Evolutionary conservation across 1,139 yeast species (phyloP).

Genomic region (Yamadazyma spencermartinsiae): DNA sequence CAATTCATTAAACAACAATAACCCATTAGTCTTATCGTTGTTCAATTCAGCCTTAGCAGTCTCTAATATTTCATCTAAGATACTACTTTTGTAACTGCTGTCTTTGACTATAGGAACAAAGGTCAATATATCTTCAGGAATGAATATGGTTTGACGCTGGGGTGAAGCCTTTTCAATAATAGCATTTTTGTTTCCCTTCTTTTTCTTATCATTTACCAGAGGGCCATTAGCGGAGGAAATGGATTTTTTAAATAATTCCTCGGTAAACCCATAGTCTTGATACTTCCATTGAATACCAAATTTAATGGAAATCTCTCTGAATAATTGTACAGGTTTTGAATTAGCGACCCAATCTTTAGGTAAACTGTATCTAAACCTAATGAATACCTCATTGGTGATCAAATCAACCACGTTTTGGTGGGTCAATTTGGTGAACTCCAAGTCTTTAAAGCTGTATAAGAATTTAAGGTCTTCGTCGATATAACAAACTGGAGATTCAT

Average conservation of each 20-base stretch:
- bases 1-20: constrained; percentile 66
- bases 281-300: constrained; percentile 86
- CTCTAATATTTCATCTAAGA: constrained; percentile 79
- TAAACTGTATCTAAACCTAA: constrained; percentile 63
- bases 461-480: constrained; percentile 43
- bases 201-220: constrained; percentile 17
- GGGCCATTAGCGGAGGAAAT: constrained; percentile 15
- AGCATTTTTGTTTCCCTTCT: constrained; percentile 25
- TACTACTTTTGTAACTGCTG: constrained; percentile 61
- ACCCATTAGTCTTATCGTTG: constrained; percentile 49
- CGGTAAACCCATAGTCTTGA: constrained; percentile 51
- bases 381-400: constrained; percentile 51
- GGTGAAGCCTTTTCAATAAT: constrained; percentile 22
- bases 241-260: constrained; percentile 42
- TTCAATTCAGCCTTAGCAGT: constrained; percentile 58
- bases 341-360: constrained; percentile 47
- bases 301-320: constrained; percentile 73
- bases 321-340: constrained; percentile 43
- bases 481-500: constrained; percentile 41
- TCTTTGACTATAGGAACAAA: constrained; percentile 76
- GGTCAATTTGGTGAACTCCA: constrained; percentile 47
- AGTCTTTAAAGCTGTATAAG: constrained; percentile 45
- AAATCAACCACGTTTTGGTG: constrained; percentile 43
- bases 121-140: constrained; percentile 61
- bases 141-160: constrained; percentile 43